These are phyloP conservation scores for Eurotiales sp. DNA, from an alignment of 2,329 filamentous ascomycete species.

Conservation along the genomic window DNA sequence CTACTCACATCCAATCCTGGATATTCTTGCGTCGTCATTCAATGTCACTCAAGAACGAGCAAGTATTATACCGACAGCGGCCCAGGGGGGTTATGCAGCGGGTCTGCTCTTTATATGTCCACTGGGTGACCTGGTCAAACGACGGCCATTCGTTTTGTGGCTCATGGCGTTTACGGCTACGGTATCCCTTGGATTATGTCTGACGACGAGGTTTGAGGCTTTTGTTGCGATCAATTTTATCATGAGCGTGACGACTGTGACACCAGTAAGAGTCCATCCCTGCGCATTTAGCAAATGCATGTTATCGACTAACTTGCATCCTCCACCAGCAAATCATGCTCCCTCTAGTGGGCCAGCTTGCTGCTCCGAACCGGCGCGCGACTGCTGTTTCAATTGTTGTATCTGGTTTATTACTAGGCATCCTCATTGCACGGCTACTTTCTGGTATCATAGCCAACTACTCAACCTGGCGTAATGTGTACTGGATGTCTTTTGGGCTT, in stretches of 20 bases:
- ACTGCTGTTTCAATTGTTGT: slow-evolving; percentile 70
- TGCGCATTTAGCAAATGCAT: no score
- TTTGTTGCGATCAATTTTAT: slow-evolving; percentile 71
- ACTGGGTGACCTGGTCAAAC: slow-evolving; percentile 64
- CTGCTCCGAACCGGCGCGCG: slow-evolving; percentile 64
- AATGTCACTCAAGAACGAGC: slow-evolving; percentile 65
- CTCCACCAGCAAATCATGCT: slow-evolving; percentile 71
- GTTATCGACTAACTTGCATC: slow-evolving; percentile 55
- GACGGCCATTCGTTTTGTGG: slow-evolving; percentile 65
- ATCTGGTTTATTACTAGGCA: slow-evolving; percentile 69
- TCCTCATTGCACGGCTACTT: slow-evolving; percentile 71
- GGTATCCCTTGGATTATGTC: slow-evolving; percentile 64
- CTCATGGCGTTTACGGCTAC: slow-evolving; percentile 66
- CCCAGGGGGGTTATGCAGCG: slow-evolving; percentile 74
- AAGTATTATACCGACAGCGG: slow-evolving; percentile 66
- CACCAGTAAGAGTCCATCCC: slow-evolving; percentile 48
- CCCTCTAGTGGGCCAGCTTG: slow-evolving; percentile 73
- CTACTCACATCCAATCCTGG: slow-evolving; percentile 76
- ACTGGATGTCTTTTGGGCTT: slow-evolving; percentile 70
- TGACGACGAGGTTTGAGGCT: slow-evolving; percentile 60
- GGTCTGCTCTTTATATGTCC: slow-evolving; percentile 73
- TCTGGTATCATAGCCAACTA: slow-evolving; percentile 72
- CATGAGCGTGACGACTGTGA: slow-evolving; percentile 73
- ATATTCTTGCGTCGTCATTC: slow-evolving; percentile 69
- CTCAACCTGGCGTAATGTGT: slow-evolving; percentile 71